phyloP scores from a whole-genome alignment of 345 rosid genomes.

The Hibiscus tridactylites region DNA sequence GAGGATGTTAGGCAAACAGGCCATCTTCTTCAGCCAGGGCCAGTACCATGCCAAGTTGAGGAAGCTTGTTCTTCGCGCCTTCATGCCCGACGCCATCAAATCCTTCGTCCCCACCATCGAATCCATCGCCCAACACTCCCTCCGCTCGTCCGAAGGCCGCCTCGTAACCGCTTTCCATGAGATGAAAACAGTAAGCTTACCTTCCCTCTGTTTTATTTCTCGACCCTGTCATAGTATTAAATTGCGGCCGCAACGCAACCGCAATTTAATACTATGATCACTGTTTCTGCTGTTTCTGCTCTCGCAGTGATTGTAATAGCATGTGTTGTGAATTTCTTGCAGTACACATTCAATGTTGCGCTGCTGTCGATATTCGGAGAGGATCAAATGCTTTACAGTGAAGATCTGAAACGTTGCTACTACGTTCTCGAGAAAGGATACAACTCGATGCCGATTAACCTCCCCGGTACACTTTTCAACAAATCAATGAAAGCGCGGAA shows the following conservation, averaged over 20 bases:
- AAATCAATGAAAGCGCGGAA: slow-evolving; percentile 87
- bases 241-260: no score
- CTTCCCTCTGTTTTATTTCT: slow-evolving; percentile 12
- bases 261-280: no score
- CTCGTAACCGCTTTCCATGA: slow-evolving; percentile 54
- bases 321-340: background rate
- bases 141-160: slow-evolving; percentile 40
- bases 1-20: slow-evolving; percentile 78
- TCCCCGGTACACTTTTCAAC: slow-evolving; percentile 87
- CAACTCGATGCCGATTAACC: slow-evolving; percentile 91
- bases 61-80: slow-evolving; percentile 74
- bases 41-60: slow-evolving; percentile 63
- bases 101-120: slow-evolving; percentile 44
- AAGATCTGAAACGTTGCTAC: slow-evolving; percentile 76
- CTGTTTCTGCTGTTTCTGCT: no score
- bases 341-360: slow-evolving; percentile 84
- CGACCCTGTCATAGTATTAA: background rate
- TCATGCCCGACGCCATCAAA: slow-evolving; percentile 54
- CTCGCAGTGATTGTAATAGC: background rate
- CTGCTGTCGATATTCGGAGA: slow-evolving; percentile 68
- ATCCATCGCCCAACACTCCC: slow-evolving; percentile 36
- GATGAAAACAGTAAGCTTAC: slow-evolving; percentile 65
- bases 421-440: slow-evolving; percentile 87
- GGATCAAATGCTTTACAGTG: slow-evolving; percentile 54
- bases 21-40: slow-evolving; percentile 83